These are phyloP conservation scores for Flaveria brownii DNA, from an alignment of 129 eudicot species.

Conservation along the genomic window DNA sequence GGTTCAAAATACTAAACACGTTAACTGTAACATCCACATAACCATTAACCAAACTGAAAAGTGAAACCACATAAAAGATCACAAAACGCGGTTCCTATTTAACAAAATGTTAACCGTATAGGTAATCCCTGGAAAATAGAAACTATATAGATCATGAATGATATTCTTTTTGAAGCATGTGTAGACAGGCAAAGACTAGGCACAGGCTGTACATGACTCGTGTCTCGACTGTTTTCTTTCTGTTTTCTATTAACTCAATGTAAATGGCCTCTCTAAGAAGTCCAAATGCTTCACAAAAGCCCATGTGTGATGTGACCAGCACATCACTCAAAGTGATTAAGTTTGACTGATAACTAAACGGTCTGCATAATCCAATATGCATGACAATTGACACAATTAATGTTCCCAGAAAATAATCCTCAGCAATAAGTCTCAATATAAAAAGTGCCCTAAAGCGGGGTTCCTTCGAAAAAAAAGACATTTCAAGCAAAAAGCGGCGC, in stretches of 20 bases:
- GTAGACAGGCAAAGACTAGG: not conserved
- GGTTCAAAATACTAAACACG: slow-evolving; percentile 12
- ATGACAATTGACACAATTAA: not conserved
- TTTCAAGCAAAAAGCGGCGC: too few species aligned
- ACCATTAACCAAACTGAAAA: not conserved
- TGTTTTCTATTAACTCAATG: too few species aligned
- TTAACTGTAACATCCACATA: slow-evolving; percentile 1
- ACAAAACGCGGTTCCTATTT: slow-evolving; percentile 15
- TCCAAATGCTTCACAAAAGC: too few species aligned
- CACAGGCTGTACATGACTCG: too few species aligned
- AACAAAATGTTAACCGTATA: slow-evolving; percentile 17
- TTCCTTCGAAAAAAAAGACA: not conserved
- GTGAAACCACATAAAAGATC: slow-evolving; percentile 14
- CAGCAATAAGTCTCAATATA: not conserved
- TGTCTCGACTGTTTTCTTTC: too few species aligned
- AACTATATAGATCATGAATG: not conserved
- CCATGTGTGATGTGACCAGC: too few species aligned
- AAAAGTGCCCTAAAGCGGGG: not conserved
- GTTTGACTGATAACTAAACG: not conserved
- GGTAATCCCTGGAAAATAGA: not conserved
- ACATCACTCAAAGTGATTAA: too few species aligned
- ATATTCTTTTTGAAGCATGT: not conserved
- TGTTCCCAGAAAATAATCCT: not conserved
- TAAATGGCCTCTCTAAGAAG: too few species aligned
- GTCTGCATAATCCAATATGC: not conserved